These are phyloP conservation scores for Hyphodiscus sp. DNA, from an alignment of 2,329 filamentous ascomycete species.

Conservation along the genomic window DNA sequence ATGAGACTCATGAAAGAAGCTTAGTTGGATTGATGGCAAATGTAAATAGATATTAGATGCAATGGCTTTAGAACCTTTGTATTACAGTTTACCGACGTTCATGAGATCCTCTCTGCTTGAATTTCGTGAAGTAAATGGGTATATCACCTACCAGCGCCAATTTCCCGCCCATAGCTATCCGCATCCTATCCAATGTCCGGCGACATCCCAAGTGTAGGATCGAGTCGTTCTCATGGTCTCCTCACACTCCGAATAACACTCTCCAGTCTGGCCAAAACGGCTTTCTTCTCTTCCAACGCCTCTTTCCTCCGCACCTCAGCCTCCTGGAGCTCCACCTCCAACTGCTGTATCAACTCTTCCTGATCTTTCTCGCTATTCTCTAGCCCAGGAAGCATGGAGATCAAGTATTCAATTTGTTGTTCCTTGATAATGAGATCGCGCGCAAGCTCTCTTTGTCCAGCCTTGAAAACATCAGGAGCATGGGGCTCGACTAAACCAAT, in stretches of 20 bases:
- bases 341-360: conserved; percentile 55
- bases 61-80: not conserved
- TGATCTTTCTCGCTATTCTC: conserved; percentile 75
- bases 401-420: conserved; percentile 74
- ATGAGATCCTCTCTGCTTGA: not conserved
- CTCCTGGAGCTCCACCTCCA: conserved; percentile 58
- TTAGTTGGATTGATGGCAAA: not conserved
- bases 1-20: not conserved
- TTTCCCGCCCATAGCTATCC: not conserved
- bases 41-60: conserved; percentile 1
- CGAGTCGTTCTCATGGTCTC: conserved; percentile 41
- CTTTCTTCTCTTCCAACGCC: conserved; percentile 57
- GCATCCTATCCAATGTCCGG: not conserved
- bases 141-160: not conserved
- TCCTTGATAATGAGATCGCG: conserved; percentile 72
- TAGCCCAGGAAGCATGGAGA: conserved; percentile 68
- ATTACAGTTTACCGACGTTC: not conserved
- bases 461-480: conserved; percentile 56
- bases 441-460: conserved; percentile 65
- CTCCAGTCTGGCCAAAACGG: conserved; percentile 54
- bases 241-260: conserved; percentile 53
- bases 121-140: not conserved
- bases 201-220: not conserved
- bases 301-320: conserved; percentile 57
- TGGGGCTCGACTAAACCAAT: conserved; percentile 49